These are phyloP conservation scores for Aureoboletus auriporus DNA, from an alignment of 768 basidiomycete genomes.

Conservation along the genomic window DNA sequence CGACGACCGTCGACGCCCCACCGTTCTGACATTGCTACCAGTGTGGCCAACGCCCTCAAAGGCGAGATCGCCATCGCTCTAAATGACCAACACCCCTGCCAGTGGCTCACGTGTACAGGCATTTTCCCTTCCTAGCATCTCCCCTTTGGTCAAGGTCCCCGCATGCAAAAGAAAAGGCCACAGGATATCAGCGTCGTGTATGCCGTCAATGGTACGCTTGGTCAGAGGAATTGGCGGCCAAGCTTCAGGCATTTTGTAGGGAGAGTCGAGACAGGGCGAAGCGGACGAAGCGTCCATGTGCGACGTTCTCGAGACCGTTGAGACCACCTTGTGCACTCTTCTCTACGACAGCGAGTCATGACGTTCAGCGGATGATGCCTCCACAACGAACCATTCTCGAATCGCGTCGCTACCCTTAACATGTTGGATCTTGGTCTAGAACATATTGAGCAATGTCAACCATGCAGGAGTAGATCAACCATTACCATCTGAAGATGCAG, in stretches of 20 bases:
- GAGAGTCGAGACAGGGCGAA: conserved; percentile 46
- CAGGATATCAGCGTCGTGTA: conserved; percentile 32
- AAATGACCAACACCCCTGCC: conserved; percentile 37
- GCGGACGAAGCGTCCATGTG: conserved; percentile 44
- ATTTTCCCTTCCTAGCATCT: conserved; percentile 50
- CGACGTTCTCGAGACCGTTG: conserved; percentile 68
- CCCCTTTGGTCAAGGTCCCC: conserved; percentile 43
- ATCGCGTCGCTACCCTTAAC: conserved; percentile 86
- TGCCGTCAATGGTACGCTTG: conserved; percentile 37
- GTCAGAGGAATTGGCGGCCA: conserved; percentile 48
- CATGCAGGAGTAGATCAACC: conserved; percentile 50
- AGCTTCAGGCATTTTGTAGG: conserved; percentile 77
- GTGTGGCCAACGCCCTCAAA: conserved; percentile 49
- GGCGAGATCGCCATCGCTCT: conserved; percentile 51
- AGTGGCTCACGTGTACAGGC: conserved; percentile 62
- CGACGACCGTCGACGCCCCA: conserved; percentile 39
- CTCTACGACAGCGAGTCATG: conserved; percentile 77
- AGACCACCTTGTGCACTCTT: conserved; percentile 61
- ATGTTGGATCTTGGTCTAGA: conserved; percentile 84
- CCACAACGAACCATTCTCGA: conserved; percentile 90
- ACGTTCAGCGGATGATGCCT: conserved; percentile 72
- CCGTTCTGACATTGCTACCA: conserved; percentile 54
- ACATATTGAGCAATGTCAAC: conserved; percentile 68
- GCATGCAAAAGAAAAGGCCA: conserved; percentile 30
- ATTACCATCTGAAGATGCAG: too few species aligned